These are phyloP conservation scores for Cyberlindnera mrakii DNA, from an alignment of 805 yeast species.

Conservation along the genomic window DNA sequence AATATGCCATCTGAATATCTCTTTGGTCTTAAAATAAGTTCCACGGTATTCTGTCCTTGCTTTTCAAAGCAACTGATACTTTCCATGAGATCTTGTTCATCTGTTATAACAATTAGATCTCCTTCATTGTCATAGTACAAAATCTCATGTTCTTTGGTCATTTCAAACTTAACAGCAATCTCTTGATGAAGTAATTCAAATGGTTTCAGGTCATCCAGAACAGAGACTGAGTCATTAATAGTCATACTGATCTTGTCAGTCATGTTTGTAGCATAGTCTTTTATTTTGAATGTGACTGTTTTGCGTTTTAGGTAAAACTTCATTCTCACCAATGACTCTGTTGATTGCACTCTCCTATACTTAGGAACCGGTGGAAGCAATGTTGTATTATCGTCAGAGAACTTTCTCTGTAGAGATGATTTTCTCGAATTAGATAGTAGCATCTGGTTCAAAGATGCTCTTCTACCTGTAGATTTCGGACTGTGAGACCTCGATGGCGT, in stretches of 20 bases:
- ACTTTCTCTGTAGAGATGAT: constrained; percentile 13
- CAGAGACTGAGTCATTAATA: constrained; percentile 14
- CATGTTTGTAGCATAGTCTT: constrained; percentile 6
- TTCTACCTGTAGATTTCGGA: constrained; percentile 14
- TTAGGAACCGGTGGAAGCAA: constrained; percentile 2
- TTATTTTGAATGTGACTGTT: constrained; percentile 18
- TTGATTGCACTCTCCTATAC: constrained; percentile 14
- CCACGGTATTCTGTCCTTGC: constrained; percentile 8
- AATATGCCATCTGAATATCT: not conserved
- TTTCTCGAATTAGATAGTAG: constrained; percentile 16
- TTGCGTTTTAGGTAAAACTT: constrained; percentile 17
- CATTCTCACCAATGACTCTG: constrained; percentile 19
- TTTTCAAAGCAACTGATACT: constrained; percentile 19
- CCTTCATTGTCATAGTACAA: constrained; percentile 35
- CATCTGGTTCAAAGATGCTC: constrained; percentile 16
- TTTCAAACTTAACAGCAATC: constrained; percentile 18
- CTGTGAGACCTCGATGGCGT: constrained; percentile 23
- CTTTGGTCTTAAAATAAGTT: constrained; percentile 7
- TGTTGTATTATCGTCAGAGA: constrained; percentile 8
- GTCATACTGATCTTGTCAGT: constrained; percentile 22
- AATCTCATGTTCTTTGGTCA: constrained; percentile 19
- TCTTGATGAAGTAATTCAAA: constrained; percentile 20
- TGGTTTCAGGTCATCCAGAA: constrained; percentile 18
- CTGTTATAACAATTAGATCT: constrained; percentile 28
- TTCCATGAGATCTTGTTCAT: constrained; percentile 29